These are phyloP conservation scores for Sarocladium kiliense DNA, from an alignment of 2,329 filamentous ascomycete species.

Conservation along the genomic window DNA sequence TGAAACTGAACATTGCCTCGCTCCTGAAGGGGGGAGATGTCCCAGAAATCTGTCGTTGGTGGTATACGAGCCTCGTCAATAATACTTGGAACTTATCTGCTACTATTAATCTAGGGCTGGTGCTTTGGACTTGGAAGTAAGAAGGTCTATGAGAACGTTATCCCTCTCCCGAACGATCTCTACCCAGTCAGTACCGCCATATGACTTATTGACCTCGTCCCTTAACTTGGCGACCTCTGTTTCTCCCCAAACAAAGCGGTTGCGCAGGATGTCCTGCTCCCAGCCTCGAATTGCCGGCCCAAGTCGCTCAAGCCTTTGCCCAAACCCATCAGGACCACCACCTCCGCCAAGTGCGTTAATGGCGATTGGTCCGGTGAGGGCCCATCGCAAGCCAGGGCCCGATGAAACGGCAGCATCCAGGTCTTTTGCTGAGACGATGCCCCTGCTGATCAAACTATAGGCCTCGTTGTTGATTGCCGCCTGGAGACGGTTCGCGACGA, in stretches of 20 bases:
- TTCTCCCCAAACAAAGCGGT: not conserved
- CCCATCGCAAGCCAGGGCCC: constrained; percentile 16
- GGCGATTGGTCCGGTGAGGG: constrained; percentile 15
- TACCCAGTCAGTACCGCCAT: not conserved
- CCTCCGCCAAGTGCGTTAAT: constrained; percentile 15
- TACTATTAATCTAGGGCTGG: too few relatives aligned
- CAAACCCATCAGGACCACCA: constrained; percentile 16
- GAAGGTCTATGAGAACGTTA: not conserved
- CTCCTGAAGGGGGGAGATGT: too few relatives aligned
- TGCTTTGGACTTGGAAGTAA: too few relatives aligned
- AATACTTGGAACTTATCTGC: too few relatives aligned
- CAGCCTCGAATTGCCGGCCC: constrained; percentile 10
- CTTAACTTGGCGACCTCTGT: not conserved
- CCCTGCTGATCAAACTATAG: constrained; percentile 26
- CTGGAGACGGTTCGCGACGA: constrained; percentile 40
- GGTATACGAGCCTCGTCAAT: too few relatives aligned
- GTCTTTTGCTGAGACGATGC: constrained; percentile 23
- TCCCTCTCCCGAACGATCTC: not conserved
- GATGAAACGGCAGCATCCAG: constrained; percentile 16
- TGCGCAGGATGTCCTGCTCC: constrained; percentile 10
- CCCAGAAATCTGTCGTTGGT: too few relatives aligned
- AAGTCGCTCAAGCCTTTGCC: constrained; percentile 14
- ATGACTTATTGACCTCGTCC: not conserved
- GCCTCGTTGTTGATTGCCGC: constrained; percentile 26
- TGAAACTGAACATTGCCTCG: too few relatives aligned